Evolutionary conservation across 2,329 filamentous ascomycete genomes (phyloP), one percentile per base, ranked within the genome.

Genomic region (Metarhizium rileyi): DNA sequence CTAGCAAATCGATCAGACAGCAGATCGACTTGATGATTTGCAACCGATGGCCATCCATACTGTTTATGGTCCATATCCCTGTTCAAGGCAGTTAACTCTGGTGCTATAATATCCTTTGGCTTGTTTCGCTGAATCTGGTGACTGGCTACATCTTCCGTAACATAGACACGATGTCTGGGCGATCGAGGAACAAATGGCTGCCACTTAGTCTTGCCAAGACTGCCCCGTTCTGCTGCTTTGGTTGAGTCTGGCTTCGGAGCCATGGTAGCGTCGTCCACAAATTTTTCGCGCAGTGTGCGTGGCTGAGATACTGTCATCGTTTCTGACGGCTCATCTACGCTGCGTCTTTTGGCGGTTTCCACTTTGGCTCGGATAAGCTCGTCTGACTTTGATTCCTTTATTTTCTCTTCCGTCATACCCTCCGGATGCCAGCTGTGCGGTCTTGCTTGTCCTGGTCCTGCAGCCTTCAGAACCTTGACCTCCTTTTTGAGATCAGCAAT

Each of bases 401-500:
- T 53, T 46, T 23, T 52, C 46, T n/a, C 50, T 36, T 40, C 47
- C 10, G 33, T 44, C 16, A 22, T 44, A 45, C 12, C 59, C 49
- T 14, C 61, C 53, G 7, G 46, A 45, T 66, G 62, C 62, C 61
- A 63, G 52, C 60, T 65, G 44, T 56, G 61, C 5, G 63, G 63
- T 30, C 60, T 59, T 18, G 52, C 28, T 7, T 53, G 49, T 6
- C 58, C 56, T 14, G 54, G 40, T 5, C 51, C 50, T 3, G 36
- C 27, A 6, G 58, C 57, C 57, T 74, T 75, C 3, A 80, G 62
- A 1, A 63, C 63, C 51, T 68, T 70, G 36, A 80, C 61, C 54
- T 78, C 74, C 55, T 73, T 75, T 61, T 76, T 77, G 7, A 83
- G 69, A 41, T 76, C 70, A 8, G 71, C 65, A 52, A 82, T 79